Percentiles rank a stretch among this genome's conserved stretches.
Evolutionary conservation across 1,139 yeast genomes (phyloP).

Genomic region (Saccharomyces hybrid): DNA sequence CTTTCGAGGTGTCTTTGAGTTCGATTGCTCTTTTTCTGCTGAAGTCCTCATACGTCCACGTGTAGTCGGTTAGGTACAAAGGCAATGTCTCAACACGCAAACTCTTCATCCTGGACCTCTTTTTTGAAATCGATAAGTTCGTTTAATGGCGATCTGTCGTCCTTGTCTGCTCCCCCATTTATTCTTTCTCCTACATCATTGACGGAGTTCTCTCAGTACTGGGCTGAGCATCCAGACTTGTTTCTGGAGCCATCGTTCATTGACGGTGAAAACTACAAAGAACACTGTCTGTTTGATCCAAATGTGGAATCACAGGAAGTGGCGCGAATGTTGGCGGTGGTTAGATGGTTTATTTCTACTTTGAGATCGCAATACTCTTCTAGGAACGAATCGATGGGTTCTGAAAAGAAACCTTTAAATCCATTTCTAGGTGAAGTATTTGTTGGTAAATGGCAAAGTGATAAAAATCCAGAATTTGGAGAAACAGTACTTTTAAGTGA

Average conservation of each 20-base stretch:
- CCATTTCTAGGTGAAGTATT: slow-evolving; percentile 92
- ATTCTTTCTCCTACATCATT: slow-evolving; percentile 84
- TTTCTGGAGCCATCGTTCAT: slow-evolving; percentile 60
- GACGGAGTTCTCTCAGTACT: slow-evolving; percentile 82
- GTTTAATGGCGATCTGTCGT: slow-evolving; percentile 90
- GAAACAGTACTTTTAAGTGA: slow-evolving; percentile 74
- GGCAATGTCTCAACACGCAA: slow-evolving; percentile 25
- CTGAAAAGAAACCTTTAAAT: slow-evolving; percentile 90
- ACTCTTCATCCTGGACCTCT: slow-evolving; percentile 53
- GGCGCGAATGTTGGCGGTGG: slow-evolving; percentile 62
- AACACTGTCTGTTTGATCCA: slow-evolving; percentile 28
- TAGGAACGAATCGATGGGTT: slow-evolving; percentile 81
- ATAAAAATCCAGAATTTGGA: slow-evolving; percentile 43
- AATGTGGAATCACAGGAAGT: slow-evolving; percentile 34
- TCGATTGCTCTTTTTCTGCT: background rate
- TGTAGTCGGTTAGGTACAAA: background rate
- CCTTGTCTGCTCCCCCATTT: slow-evolving; percentile 95
- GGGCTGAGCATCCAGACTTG: slow-evolving; percentile 85
- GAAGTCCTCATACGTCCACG: background rate
- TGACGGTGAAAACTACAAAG: slow-evolving; percentile 26
- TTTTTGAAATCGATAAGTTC: slow-evolving; percentile 87
- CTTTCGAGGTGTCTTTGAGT: background rate
- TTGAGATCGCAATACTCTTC: slow-evolving; percentile 88
- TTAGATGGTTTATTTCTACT: slow-evolving; percentile 85
- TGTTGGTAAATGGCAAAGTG: slow-evolving; percentile 74